Evolutionary conservation across 1,284 basidiomycete species (phyloP), one percentile per base, ranked within the genome.

Genomic region (Cutaneotrichosporon arboriforme): DNA sequence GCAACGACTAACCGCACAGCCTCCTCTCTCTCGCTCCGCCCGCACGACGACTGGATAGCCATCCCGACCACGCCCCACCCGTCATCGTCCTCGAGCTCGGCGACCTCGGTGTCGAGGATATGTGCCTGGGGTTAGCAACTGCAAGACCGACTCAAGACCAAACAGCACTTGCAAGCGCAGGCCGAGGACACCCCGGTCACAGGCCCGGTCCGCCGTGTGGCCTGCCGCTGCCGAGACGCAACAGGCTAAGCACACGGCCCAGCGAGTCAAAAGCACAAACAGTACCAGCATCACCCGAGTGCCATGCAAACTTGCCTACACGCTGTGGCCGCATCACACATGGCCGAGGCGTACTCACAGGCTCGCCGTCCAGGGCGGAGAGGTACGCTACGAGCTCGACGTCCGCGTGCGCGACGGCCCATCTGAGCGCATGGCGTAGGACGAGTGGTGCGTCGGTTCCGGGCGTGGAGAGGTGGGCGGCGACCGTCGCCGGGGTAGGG

Each of bases 21-120:
- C 72, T 96, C 91, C 71, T 94, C 90, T 56, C 86, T 80, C 67
- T 92, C 90, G 47, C 84, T 82, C 26, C 63, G 60, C 20, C 88
- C 87, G 70, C 91, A 92, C 9, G 64, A 68, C 9, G 87, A 85
- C 59, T 87, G 81, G 61, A 91, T 87, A n/a, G 85, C 79, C 56
- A 84, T 79, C 62, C 85, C 88, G 65, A 91, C 80, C 41, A 90
- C 76, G 39, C 86, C 84, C 49, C 89, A 77, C 14, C 87, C 88
- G 61, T 92, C 90, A 51, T 92, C 90, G 72, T 92, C 90, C 60
- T 83, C 81, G 51, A 80, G 49, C 4, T 17, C 38, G 1, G 42
- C 23, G 5, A 67, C 68, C 40, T 69, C 59, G 2, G 38, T 41
- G 41, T 72, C 65, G n/a, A 76, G 60, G 2, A 71, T 49, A 1